Percentiles rank a stretch among this genome's conserved stretches.
phyloP scores from a whole-genome alignment of 306 rosid genomes.

The Potentilla sterilis region DNA sequence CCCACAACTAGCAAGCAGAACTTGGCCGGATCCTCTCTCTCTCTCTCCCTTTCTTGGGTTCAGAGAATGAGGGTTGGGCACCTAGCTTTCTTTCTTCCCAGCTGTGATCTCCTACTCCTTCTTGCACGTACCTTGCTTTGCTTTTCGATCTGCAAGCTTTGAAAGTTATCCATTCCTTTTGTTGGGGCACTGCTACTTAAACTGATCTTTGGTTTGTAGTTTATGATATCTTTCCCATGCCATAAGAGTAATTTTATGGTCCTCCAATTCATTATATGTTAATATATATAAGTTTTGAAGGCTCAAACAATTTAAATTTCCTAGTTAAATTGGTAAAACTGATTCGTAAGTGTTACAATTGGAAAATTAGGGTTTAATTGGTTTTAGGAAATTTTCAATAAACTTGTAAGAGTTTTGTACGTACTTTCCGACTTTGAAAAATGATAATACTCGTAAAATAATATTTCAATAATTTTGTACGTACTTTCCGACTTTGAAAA shows the following conservation, averaged over 20 bases:
- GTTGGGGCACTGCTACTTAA: neutral
- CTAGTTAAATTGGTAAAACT: no score
- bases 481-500: no score
- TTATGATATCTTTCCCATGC: neutral
- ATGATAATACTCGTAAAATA: no score
- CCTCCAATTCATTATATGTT: neutral
- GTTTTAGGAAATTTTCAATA: no score
- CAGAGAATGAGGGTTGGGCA: conserved; percentile 25
- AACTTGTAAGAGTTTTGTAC: no score
- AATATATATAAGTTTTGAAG: neutral
- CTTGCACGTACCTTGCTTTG: neutral
- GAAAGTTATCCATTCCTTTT: neutral
- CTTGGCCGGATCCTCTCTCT: conserved; percentile 8
- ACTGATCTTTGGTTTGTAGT: neutral
- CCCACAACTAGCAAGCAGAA: conserved; percentile 39
- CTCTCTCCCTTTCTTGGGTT: conserved; percentile 24
- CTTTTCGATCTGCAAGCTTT: neutral
- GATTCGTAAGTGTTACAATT: no score
- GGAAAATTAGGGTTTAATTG: no score
- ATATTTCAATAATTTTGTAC: no score
- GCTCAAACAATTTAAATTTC: no score
- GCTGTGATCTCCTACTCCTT: neutral
- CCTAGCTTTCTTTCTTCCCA: neutral
- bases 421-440: no score
- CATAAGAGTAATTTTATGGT: conserved; percentile 16